These are phyloP conservation scores for Phoenix dactylifera DNA, from an alignment of 176 grass and related monocot genomes.

Conservation along the genomic window DNA sequence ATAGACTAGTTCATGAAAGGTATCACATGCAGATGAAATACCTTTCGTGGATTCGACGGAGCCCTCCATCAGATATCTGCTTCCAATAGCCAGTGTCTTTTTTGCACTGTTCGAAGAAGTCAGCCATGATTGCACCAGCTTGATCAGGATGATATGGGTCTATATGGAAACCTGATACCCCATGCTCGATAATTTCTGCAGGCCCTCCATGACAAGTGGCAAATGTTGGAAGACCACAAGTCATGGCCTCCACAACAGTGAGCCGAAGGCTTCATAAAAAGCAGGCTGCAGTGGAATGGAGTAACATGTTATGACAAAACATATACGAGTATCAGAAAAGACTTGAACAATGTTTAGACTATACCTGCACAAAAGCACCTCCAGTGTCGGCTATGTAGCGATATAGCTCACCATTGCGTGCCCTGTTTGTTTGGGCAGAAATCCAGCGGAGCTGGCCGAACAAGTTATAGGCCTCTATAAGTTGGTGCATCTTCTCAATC, in stretches of 20 bases:
- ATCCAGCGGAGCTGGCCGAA: slow-evolving; percentile 93
- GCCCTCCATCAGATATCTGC: slow-evolving; percentile 44
- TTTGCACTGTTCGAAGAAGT: slow-evolving; percentile 70
- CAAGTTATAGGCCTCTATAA: slow-evolving; percentile 60
- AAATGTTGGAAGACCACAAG: slow-evolving; percentile 81
- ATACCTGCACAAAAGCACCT: slow-evolving; percentile 90
- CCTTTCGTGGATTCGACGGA: slow-evolving; percentile 72
- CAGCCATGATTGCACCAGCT: slow-evolving; percentile 50
- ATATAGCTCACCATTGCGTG: slow-evolving; percentile 74
- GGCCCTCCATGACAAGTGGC: slow-evolving; percentile 87
- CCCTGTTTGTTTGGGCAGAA: slow-evolving; percentile 79
- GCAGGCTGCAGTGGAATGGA: slow-evolving; percentile 47
- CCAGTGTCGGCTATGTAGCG: slow-evolving; percentile 88
- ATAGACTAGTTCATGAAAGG: too few relatives aligned
- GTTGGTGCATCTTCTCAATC: slow-evolving; percentile 85
- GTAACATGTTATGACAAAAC: neutral
- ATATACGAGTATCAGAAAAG: too few relatives aligned
- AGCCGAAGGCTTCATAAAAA: slow-evolving; percentile 91
- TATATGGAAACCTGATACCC: slow-evolving; percentile 81
- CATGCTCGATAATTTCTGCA: slow-evolving; percentile 88
- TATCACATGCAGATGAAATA: neutral
- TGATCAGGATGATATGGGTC: slow-evolving; percentile 80
- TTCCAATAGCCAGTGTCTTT: slow-evolving; percentile 55
- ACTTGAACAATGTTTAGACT: too few relatives aligned
- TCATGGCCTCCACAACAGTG: slow-evolving; percentile 91